phyloP scores from a whole-genome alignment of 2,329 filamentous ascomycete species.

The Colletotrichum spaethianum region DNA sequence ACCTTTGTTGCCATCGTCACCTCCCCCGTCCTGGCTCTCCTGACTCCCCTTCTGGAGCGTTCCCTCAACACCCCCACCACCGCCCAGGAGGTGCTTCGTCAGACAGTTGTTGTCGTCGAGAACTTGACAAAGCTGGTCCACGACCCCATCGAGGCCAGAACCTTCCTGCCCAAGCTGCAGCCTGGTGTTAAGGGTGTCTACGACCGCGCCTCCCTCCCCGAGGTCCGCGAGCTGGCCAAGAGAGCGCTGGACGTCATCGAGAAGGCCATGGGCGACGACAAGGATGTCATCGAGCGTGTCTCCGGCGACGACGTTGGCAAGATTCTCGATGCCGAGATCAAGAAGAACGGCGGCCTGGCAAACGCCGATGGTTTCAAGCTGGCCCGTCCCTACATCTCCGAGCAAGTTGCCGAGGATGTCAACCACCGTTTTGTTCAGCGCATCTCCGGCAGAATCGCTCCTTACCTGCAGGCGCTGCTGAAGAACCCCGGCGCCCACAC shows the following conservation, averaged over 20 bases:
- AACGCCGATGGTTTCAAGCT: slow-evolving; percentile 77
- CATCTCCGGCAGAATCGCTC: slow-evolving; percentile 76
- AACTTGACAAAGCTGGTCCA: slow-evolving; percentile 99
- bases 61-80: slow-evolving; percentile 93
- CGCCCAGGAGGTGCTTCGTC: slow-evolving; percentile 92
- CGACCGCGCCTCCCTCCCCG: slow-evolving; percentile 90
- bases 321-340: slow-evolving; percentile 82
- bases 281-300: slow-evolving; percentile 76
- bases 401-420: slow-evolving; percentile 89
- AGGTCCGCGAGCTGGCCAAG: slow-evolving; percentile 91
- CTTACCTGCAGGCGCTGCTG: slow-evolving; percentile 83
- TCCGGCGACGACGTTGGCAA: slow-evolving; percentile 81
- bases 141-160: slow-evolving; percentile 92
- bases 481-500: slow-evolving; percentile 71
- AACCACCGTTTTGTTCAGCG: slow-evolving; percentile 85
- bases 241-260: slow-evolving; percentile 89
- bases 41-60: slow-evolving; percentile 95
- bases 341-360: slow-evolving; percentile 75
- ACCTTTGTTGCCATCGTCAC: slow-evolving; percentile 99
- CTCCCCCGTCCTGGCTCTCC: slow-evolving; percentile 91
- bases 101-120: slow-evolving; percentile 96
- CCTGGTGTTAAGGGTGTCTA: slow-evolving; percentile 93
- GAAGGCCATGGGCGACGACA: slow-evolving; percentile 87
- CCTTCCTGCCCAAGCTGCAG: slow-evolving; percentile 93
- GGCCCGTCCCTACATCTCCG: slow-evolving; percentile 81